These are phyloP conservation scores for Hypsizygus ulmarius DNA, from an alignment of 1,284 basidiomycete species.

Conservation along the genomic window DNA sequence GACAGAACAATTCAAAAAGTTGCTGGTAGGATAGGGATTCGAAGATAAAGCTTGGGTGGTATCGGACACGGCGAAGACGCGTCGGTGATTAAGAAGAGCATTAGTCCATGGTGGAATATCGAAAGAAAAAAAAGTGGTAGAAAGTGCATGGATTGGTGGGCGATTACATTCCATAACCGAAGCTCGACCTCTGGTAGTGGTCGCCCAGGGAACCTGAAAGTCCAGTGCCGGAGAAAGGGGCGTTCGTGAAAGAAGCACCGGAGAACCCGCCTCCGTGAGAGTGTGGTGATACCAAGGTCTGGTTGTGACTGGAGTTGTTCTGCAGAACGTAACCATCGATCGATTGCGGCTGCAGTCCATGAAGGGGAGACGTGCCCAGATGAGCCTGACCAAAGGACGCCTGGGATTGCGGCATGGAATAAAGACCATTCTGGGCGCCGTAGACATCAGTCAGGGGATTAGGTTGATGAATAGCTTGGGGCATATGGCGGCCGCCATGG, in stretches of 20 bases:
- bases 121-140: slow-evolving; percentile 16
- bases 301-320: slow-evolving; percentile 60
- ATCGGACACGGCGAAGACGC: slow-evolving; percentile 26
- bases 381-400: slow-evolving; percentile 51
- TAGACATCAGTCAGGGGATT: slow-evolving; percentile 69
- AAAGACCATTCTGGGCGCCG: slow-evolving; percentile 59
- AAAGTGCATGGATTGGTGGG: slow-evolving; percentile 2
- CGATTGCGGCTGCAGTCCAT: slow-evolving; percentile 60
- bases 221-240: slow-evolving; percentile 56
- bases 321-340: slow-evolving; percentile 80
- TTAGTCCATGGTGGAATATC: slow-evolving; percentile 18
- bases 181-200: slow-evolving; percentile 70
- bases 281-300: slow-evolving; percentile 55
- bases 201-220: slow-evolving; percentile 57
- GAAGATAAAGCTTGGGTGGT: too few relatives aligned
- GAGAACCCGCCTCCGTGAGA: slow-evolving; percentile 55
- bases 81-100: slow-evolving; percentile 24
- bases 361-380: slow-evolving; percentile 49
- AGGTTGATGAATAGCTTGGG: slow-evolving; percentile 49
- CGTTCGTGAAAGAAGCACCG: slow-evolving; percentile 50
- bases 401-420: slow-evolving; percentile 45
- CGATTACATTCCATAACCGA: slow-evolving; percentile 75
- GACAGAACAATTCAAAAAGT: slow-evolving; percentile 36
- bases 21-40: slow-evolving; percentile 35
- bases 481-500: slow-evolving; percentile 50